Evolutionary conservation across 164 flowering plant species (phyloP).

Genomic region (Chloranthus sessilifolius): DNA sequence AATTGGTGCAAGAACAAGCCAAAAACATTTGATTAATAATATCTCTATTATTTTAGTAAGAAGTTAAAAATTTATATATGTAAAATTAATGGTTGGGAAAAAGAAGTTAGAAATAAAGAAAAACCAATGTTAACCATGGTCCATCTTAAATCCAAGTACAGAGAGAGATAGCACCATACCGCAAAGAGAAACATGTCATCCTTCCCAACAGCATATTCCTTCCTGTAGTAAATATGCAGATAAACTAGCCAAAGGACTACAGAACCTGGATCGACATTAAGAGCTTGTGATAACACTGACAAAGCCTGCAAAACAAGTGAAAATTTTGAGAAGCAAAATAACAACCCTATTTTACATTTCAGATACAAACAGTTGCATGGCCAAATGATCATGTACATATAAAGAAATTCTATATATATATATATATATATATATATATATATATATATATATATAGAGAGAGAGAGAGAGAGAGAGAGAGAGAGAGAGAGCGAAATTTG

Average conservation of each 20-base stretch:
- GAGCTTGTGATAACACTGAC: constrained; percentile 53
- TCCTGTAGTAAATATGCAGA: constrained; percentile 54
- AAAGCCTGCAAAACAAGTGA: constrained; percentile 68
- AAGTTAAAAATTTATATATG: too few species aligned
- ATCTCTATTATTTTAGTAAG: too few species aligned
- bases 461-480: too few species aligned
- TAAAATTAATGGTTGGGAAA: too few species aligned
- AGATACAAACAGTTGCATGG: neutral
- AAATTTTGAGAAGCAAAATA: constrained; percentile 5
- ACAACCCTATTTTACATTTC: neutral
- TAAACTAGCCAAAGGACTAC: constrained; percentile 66
- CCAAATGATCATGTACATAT: neutral
- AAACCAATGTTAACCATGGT: neutral
- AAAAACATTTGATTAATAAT: too few species aligned
- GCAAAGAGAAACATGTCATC: constrained; percentile 73
- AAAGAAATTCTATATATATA: neutral
- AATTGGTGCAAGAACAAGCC: too few species aligned
- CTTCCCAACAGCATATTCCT: constrained; percentile 37
- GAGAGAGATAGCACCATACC: constrained; percentile 43
- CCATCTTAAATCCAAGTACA: neutral
- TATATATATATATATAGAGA: too few species aligned
- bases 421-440: neutral
- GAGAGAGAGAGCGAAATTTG: too few species aligned
- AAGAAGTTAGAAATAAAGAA: neutral
- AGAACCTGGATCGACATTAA: constrained; percentile 59